phyloP scores from a whole-genome alignment of 2,329 filamentous ascomycete genomes.

The Fusarium buharicum region DNA sequence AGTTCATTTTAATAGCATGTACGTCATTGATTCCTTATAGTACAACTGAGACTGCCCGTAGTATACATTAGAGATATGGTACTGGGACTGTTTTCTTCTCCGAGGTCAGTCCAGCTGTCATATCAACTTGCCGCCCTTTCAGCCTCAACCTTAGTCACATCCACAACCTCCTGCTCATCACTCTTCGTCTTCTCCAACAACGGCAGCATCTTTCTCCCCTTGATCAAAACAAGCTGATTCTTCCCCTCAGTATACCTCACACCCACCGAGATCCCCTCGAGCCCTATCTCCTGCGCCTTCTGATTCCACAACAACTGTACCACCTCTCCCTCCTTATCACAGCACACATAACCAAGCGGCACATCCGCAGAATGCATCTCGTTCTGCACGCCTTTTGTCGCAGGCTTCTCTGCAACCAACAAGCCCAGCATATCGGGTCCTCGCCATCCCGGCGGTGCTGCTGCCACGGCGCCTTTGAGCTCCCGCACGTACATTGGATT shows the following conservation, averaged over 20 bases:
- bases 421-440: constrained; percentile 73
- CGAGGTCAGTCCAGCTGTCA: not conserved
- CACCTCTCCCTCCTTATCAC: constrained; percentile 66
- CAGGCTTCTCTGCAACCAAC: constrained; percentile 73
- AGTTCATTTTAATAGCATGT: too few relatives aligned
- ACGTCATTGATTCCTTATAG: too few relatives aligned
- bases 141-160: constrained; percentile 1
- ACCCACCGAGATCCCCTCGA: constrained; percentile 68
- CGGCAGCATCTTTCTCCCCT: constrained; percentile 57
- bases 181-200: constrained; percentile 22
- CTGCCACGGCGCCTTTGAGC: constrained; percentile 80
- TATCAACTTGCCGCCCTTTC: constrained; percentile 6
- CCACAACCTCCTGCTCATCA: constrained; percentile 3
- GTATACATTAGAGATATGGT: not conserved
- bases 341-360: constrained; percentile 78
- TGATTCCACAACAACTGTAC: constrained; percentile 79
- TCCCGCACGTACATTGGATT: constrained; percentile 75
- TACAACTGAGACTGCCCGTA: not conserved
- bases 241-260: constrained; percentile 54
- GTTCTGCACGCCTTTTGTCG: constrained; percentile 82
- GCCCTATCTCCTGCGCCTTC: constrained; percentile 68
- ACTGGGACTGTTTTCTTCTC: not conserved
- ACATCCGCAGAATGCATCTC: constrained; percentile 69
- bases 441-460: constrained; percentile 78
- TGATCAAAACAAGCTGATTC: constrained; percentile 61